Percentiles rank a stretch among this genome's conserved stretches.
Conservation (phyloP, 1,284 basidiomycete species). For the Caloboletus firmus region DNA sequence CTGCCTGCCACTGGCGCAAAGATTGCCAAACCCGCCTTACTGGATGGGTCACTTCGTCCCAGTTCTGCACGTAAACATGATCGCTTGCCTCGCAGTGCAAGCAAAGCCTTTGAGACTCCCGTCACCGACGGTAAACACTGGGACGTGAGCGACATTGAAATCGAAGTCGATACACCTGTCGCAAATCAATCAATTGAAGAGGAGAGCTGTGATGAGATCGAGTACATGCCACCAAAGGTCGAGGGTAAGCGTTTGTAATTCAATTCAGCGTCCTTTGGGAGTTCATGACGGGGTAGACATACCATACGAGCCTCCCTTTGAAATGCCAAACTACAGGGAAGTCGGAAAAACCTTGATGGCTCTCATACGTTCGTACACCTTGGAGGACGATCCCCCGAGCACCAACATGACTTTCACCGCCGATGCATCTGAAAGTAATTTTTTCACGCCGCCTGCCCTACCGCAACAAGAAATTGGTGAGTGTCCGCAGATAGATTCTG, state of each 20-base stretch:
- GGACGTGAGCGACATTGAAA: constrained; percentile 67
- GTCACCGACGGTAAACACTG: constrained; percentile 65
- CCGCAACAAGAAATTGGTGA: constrained; percentile 40
- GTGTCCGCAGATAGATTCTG: neutral
- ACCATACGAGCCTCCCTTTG: constrained; percentile 54
- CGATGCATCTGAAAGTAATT: constrained; percentile 33
- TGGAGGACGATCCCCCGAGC: constrained; percentile 38
- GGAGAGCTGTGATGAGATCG: constrained; percentile 64
- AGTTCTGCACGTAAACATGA: constrained; percentile 62
- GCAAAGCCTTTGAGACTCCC: constrained; percentile 63
- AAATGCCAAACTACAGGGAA: constrained; percentile 56
- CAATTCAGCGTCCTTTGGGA: neutral
- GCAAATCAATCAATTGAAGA: constrained; percentile 40
- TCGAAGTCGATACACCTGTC: constrained; percentile 38
- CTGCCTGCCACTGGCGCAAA: constrained; percentile 32
- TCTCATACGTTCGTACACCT: constrained; percentile 41
- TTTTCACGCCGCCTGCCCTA: constrained; percentile 23
- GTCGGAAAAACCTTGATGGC: constrained; percentile 48
- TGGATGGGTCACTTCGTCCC: constrained; percentile 45
- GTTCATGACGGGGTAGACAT: constrained; percentile 38
- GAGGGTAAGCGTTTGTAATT: constrained; percentile 45
- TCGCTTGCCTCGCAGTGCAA: constrained; percentile 44
- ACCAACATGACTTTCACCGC: constrained; percentile 27
- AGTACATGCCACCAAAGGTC: constrained; percentile 75
- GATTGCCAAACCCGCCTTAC: constrained; percentile 34